Evolutionary conservation across 2,329 filamentous ascomycete genomes (phyloP).

Genomic region (Penicillium sp.): DNA sequence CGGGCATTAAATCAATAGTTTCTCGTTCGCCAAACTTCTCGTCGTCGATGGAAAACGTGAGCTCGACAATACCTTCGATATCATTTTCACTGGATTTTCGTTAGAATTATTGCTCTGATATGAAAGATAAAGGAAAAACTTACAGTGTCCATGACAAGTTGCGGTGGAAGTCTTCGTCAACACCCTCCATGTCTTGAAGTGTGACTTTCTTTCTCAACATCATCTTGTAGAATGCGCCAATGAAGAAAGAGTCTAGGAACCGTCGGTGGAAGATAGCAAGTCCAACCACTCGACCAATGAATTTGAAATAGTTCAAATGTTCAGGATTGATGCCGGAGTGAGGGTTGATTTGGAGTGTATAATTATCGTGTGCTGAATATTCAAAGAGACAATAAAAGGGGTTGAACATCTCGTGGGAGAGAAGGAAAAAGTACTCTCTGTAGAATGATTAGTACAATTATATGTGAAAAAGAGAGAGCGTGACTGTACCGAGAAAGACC

Average conservation of each 20-base stretch:
- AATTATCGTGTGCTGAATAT: constrained; percentile 99
- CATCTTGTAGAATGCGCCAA: constrained; percentile 99
- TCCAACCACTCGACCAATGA: constrained; percentile 95
- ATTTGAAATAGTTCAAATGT: constrained; percentile 99
- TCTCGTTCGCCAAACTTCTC: constrained; percentile 93
- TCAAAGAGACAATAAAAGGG: constrained; percentile 99
- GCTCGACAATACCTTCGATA: constrained; percentile 88
- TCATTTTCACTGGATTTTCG: constrained; percentile 68
- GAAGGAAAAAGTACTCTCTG: constrained; percentile 97
- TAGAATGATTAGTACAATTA: not conserved
- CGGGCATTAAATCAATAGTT: constrained; percentile 88
- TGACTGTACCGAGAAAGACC: constrained; percentile 70
- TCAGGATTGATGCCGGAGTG: constrained; percentile 99
- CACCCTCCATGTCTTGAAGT: constrained; percentile 96
- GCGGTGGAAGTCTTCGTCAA: constrained; percentile 95
- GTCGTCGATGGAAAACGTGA: constrained; percentile 95
- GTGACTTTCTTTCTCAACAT: constrained; percentile 88
- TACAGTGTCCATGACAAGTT: constrained; percentile 92
- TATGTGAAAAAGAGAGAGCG: not conserved
- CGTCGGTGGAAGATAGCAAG: constrained; percentile 96
- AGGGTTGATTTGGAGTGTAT: constrained; percentile 98
- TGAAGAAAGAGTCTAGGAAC: constrained; percentile 98
- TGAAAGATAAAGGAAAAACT: constrained; percentile 24
- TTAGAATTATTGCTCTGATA: not conserved
- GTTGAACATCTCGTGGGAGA: constrained; percentile 99